Evolutionary conservation across 495 filamentous ascomycete genomes (phyloP).

Genomic region (Xylaria bambusicola): DNA sequence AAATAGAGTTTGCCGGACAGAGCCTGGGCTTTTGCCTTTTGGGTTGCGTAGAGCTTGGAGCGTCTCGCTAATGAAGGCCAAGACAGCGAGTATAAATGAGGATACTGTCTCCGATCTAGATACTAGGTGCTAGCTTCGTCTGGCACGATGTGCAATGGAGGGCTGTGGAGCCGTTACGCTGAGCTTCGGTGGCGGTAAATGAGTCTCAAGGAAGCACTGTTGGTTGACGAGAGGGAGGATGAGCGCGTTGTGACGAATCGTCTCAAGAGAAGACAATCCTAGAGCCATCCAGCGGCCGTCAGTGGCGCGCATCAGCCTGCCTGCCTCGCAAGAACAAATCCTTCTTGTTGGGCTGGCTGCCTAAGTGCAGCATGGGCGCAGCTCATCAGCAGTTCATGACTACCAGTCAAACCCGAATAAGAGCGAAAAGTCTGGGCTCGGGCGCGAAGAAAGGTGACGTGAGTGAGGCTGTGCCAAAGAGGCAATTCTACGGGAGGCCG

Average conservation of each 20-base stretch:
- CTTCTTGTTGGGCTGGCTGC: neutral
- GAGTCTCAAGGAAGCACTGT: too few species aligned
- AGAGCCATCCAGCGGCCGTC: too few species aligned
- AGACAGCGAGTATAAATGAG: neutral
- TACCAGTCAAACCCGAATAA: neutral
- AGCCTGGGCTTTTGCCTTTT: slow-evolving; percentile 7
- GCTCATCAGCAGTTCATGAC: neutral
- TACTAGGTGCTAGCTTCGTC: neutral
- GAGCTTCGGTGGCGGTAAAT: neutral
- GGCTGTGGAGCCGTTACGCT: slow-evolving; percentile 1
- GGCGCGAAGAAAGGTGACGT: slow-evolving; percentile 9
- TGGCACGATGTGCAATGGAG: neutral
- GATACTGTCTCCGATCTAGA: slow-evolving; percentile 3
- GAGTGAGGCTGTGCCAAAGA: slow-evolving; percentile 16
- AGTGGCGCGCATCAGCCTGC: slow-evolving; percentile 4
- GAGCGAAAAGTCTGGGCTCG: slow-evolving; percentile 13
- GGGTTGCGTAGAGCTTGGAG: slow-evolving; percentile 13
- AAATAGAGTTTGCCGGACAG: neutral
- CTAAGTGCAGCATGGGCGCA: slow-evolving; percentile 11
- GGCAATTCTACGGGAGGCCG: slow-evolving; percentile 13
- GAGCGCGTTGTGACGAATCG: too few species aligned
- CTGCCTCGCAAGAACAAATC: neutral
- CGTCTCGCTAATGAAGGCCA: slow-evolving; percentile 6
- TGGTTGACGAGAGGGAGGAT: neutral
- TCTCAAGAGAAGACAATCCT: too few species aligned